Evolutionary conservation across 371 early-diverging fungal species (phyloP).

Genomic region (Apophysomyces trapeziformis): DNA sequence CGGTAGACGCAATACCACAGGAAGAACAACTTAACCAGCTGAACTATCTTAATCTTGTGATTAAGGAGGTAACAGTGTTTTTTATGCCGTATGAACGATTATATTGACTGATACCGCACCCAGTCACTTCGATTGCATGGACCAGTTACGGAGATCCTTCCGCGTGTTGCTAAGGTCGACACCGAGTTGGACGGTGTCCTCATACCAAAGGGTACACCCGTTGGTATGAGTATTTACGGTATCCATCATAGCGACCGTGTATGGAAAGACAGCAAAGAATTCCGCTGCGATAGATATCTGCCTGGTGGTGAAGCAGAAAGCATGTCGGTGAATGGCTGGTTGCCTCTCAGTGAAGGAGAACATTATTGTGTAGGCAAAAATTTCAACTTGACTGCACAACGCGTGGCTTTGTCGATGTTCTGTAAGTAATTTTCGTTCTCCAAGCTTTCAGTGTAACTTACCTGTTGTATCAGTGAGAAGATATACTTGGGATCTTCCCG

Average conservation of each 20-base stretch:
- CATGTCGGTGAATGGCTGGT: conserved; percentile 6
- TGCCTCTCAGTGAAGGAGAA: conserved; percentile 19
- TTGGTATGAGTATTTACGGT: conserved; percentile 14
- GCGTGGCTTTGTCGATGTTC: conserved; percentile 44
- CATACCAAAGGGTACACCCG: conserved; percentile 21
- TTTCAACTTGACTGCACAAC: conserved; percentile 52
- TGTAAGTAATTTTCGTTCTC: conserved; percentile 15
- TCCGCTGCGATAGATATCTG: conserved; percentile 24
- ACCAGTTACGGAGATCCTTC: conserved; percentile 14
- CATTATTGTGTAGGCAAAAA: conserved; percentile 56
- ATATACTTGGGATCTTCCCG: conserved; percentile 18
- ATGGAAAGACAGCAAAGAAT: conserved; percentile 21
- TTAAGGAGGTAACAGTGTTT: conserved; percentile 3
- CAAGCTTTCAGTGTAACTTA: neutral
- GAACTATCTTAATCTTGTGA: neutral
- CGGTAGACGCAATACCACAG: neutral
- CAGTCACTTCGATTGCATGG: conserved; percentile 14
- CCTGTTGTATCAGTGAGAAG: conserved; percentile 15
- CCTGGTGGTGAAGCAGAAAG: conserved; percentile 24
- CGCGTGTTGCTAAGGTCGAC: conserved; percentile 21
- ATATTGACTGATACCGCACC: neutral
- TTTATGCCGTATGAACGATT: neutral
- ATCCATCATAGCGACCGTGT: conserved; percentile 17
- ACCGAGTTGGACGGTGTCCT: conserved; percentile 17
- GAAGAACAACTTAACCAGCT: neutral